phyloP scores from a whole-genome alignment of 768 basidiomycete species.

The Suillus brevipes region DNA sequence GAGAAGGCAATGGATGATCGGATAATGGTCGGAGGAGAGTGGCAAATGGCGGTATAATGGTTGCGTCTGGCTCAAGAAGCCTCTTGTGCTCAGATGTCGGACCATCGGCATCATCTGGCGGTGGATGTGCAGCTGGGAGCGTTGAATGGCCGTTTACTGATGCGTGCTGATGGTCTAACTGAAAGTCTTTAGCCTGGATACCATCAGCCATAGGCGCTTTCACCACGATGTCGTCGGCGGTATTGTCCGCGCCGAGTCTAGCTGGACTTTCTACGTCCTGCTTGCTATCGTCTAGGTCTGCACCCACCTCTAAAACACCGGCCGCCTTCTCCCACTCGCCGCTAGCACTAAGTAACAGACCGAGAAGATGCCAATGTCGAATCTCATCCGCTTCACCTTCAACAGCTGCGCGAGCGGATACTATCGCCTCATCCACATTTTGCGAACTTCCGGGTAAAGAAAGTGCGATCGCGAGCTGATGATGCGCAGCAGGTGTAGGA shows the following conservation, averaged over 20 bases:
- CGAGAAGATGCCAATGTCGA: conserved; percentile 90
- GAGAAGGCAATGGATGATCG: conserved; percentile 51
- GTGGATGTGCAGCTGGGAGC: conserved; percentile 1
- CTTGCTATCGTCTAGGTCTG: conserved; percentile 50
- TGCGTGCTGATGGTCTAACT: conserved; percentile 11
- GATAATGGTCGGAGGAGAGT: conserved; percentile 45
- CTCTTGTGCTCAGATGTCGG: neutral
- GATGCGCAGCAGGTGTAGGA: conserved; percentile 61
- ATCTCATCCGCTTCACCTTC: conserved; percentile 63
- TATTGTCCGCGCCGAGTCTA: conserved; percentile 25
- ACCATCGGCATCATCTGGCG: conserved; percentile 2
- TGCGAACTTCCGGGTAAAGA: conserved; percentile 63
- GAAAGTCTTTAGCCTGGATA: conserved; percentile 13
- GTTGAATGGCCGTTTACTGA: neutral
- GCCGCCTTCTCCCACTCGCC: conserved; percentile 80
- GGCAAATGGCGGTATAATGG: conserved; percentile 40
- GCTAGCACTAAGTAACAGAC: conserved; percentile 72
- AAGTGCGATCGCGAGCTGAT: conserved; percentile 79
- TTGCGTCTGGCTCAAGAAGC: conserved; percentile 33
- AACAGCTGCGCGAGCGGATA: conserved; percentile 68
- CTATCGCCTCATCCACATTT: conserved; percentile 66
- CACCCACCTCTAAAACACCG: conserved; percentile 77
- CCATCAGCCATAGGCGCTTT: conserved; percentile 6
- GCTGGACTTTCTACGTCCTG: conserved; percentile 31
- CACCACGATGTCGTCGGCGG: conserved; percentile 17